Evolutionary conservation across 805 yeast species (phyloP).

Genomic region (Teunomyces aglyptinius): DNA sequence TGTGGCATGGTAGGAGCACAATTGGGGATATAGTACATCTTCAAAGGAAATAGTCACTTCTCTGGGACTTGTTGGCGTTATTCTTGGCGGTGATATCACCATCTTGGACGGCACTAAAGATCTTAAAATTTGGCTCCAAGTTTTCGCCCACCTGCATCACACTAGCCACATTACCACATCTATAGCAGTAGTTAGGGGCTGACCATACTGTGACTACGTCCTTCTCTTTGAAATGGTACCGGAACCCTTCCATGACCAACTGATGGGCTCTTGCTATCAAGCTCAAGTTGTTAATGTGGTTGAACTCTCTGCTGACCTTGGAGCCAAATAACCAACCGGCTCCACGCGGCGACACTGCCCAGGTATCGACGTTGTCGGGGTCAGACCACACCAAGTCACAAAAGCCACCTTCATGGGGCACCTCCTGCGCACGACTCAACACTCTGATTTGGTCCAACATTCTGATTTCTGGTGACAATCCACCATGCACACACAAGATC

Average conservation of each 20-base stretch:
- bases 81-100: conserved; percentile 49
- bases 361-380: conserved; percentile 95
- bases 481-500: conserved; percentile 95
- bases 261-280: conserved; percentile 97
- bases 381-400: conserved; percentile 98
- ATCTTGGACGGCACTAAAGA: conserved; percentile 94
- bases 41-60: conserved; percentile 43
- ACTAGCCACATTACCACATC: conserved; percentile 98
- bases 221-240: conserved; percentile 93
- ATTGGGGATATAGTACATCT: background rate
- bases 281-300: conserved; percentile 85
- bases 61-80: conserved; percentile 39
- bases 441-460: conserved; percentile 97
- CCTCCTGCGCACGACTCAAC: conserved; percentile 93
- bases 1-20: background rate
- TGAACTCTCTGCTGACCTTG: conserved; percentile 91
- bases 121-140: conserved; percentile 84
- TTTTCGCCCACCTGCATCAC: conserved; percentile 94
- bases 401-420: conserved; percentile 98
- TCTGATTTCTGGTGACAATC: conserved; percentile 93
- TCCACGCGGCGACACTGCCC: conserved; percentile 98
- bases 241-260: conserved; percentile 96
- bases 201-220: conserved; percentile 98
- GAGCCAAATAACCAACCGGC: conserved; percentile 98
- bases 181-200: conserved; percentile 94